phyloP scores from a whole-genome alignment of 495 filamentous ascomycete species.

The Sordaria brevicollis region DNA sequence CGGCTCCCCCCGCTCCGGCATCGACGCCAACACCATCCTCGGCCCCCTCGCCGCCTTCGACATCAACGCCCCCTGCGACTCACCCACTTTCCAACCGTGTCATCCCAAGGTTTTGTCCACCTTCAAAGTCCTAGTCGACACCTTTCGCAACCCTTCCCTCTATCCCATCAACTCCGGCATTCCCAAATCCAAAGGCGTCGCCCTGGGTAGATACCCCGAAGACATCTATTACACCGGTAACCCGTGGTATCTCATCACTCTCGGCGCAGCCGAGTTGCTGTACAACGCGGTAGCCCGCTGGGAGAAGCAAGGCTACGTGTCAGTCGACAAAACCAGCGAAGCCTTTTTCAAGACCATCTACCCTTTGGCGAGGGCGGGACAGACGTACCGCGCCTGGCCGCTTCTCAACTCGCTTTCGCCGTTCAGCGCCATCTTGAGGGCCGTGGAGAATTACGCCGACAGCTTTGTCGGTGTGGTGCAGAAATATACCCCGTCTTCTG shows the following conservation, averaged over 20 bases:
- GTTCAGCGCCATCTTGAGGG: slow-evolving; percentile 26
- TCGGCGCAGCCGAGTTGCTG: slow-evolving; percentile 51
- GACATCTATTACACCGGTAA: slow-evolving; percentile 54
- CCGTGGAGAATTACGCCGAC: slow-evolving; percentile 49
- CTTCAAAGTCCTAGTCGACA: slow-evolving; percentile 52
- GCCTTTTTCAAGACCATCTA: slow-evolving; percentile 45
- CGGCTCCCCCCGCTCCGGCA: slow-evolving; percentile 38
- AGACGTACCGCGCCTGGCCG: slow-evolving; percentile 27
- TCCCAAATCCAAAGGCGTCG: slow-evolving; percentile 36
- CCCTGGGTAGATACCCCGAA: slow-evolving; percentile 57
- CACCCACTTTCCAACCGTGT: slow-evolving; percentile 48
- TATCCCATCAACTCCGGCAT: slow-evolving; percentile 46
- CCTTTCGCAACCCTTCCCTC: slow-evolving; percentile 38
- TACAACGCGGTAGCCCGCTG: slow-evolving; percentile 51
- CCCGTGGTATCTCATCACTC: slow-evolving; percentile 52
- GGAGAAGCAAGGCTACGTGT: slow-evolving; percentile 37
- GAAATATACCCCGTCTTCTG: slow-evolving; percentile 40
- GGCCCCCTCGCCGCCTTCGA: slow-evolving; percentile 52
- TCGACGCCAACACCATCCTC: slow-evolving; percentile 52
- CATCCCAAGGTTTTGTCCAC: slow-evolving; percentile 48
- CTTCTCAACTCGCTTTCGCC: slow-evolving; percentile 27
- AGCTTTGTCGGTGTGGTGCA: slow-evolving; percentile 44
- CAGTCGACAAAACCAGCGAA: slow-evolving; percentile 37
- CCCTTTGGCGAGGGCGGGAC: slow-evolving; percentile 29
- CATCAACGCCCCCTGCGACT: slow-evolving; percentile 41